A percentile compares a stretch with the other conserved stretches of the same genome.
These are phyloP conservation scores for Pelargonium citronellum DNA, from an alignment of 441 rosid genomes.

Conservation along the genomic window DNA sequence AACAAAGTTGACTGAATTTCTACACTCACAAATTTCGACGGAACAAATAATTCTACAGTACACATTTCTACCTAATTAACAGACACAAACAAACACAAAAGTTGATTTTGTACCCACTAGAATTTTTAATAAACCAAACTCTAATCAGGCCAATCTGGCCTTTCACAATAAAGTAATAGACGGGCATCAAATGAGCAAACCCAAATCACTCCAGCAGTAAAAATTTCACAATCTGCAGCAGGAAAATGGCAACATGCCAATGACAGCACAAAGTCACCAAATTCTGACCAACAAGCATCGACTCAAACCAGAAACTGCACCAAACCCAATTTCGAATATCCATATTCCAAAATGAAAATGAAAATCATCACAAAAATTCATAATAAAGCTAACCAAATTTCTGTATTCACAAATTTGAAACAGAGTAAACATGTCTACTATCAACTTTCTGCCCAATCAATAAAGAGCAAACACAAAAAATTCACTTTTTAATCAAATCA, in stretches of 20 bases:
- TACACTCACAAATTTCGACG: background rate
- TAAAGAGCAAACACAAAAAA: too few relatives aligned
- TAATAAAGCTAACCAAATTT: background rate
- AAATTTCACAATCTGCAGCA: background rate
- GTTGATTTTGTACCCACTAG: too few relatives aligned
- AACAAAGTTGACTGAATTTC: background rate
- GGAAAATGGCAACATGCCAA: background rate
- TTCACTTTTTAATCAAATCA: too few relatives aligned
- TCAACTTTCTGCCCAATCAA: background rate
- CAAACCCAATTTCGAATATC: too few relatives aligned
- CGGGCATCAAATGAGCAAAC: background rate
- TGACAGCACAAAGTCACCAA: background rate
- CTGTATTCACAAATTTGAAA: background rate
- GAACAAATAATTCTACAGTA: background rate
- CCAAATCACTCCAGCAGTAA: background rate
- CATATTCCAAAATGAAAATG: too few relatives aligned
- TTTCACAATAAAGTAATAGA: too few relatives aligned
- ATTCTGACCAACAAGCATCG: background rate
- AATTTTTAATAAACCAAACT: too few relatives aligned
- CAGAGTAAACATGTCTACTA: background rate
- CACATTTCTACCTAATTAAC: background rate
- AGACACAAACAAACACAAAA: background rate
- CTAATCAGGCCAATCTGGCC: too few relatives aligned
- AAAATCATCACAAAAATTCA: too few relatives aligned
- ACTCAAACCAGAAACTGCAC: background rate